Conservation (phyloP, 2,329 filamentous ascomycete genomes). For the Onygenales sp. region DNA sequence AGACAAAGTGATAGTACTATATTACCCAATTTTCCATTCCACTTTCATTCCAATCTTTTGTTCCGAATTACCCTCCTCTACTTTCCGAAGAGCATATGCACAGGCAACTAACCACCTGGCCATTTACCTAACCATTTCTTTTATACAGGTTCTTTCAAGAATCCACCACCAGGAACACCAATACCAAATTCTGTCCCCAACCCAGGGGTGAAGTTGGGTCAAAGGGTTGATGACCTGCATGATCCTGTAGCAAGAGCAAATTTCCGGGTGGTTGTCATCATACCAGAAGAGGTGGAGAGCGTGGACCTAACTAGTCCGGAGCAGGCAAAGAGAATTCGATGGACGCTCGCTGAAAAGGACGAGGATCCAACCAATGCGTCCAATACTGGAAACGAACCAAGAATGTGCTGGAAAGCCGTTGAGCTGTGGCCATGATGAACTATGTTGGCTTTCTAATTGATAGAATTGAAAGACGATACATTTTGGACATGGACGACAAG, state of each 20-base stretch:
- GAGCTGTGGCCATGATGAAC: slow-evolving; percentile 55
- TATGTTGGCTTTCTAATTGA: neutral
- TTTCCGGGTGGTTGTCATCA: slow-evolving; percentile 81
- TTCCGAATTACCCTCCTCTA: neutral
- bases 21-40: neutral
- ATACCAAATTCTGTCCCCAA: slow-evolving; percentile 42
- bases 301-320: slow-evolving; percentile 61
- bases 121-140: neutral
- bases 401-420: slow-evolving; percentile 53
- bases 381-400: slow-evolving; percentile 9
- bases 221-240: slow-evolving; percentile 60
- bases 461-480: too few species aligned
- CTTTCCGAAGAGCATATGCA: neutral
- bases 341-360: slow-evolving; percentile 46
- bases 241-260: slow-evolving; percentile 62
- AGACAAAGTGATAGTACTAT: neutral
- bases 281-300: slow-evolving; percentile 66
- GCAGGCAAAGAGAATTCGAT: slow-evolving; percentile 55
- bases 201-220: slow-evolving; percentile 41
- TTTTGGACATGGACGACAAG: too few species aligned
- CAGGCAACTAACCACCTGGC: neutral
- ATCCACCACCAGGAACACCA: slow-evolving; percentile 58
- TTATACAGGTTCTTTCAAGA: slow-evolving; percentile 54
- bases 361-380: slow-evolving; percentile 20
- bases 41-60: neutral